A percentile compares a stretch with the other conserved stretches of the same genome.
These are phyloP conservation scores for Hanseniaspora sp. DNA, from an alignment of 1,139 yeast genomes.

Conservation along the genomic window DNA sequence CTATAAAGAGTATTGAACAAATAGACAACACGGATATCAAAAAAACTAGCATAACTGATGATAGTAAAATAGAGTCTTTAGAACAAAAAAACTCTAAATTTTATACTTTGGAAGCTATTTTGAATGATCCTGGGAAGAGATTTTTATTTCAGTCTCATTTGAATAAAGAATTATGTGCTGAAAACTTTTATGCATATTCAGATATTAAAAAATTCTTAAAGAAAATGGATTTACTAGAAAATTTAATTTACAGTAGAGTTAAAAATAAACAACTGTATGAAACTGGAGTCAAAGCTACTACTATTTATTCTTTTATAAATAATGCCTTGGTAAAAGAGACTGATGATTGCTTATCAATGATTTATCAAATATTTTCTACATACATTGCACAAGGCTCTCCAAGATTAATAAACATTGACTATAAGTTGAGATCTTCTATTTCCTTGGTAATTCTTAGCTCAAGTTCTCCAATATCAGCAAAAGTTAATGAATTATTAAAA, in stretches of 20 bases:
- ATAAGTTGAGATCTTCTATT: slow-evolving; percentile 41
- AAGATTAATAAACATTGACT: slow-evolving; percentile 60
- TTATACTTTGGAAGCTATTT: slow-evolving; percentile 35
- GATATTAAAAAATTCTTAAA: slow-evolving; percentile 41
- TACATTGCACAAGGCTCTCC: slow-evolving; percentile 64
- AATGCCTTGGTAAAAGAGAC: slow-evolving; percentile 37
- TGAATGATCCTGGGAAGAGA: slow-evolving; percentile 70
- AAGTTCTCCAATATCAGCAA: slow-evolving; percentile 20
- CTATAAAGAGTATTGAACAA: not conserved
- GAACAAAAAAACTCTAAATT: not conserved
- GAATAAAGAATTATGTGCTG: slow-evolving; percentile 55
- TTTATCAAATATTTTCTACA: slow-evolving; percentile 54
- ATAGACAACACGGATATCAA: slow-evolving; percentile 18
- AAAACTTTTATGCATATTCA: slow-evolving; percentile 60
- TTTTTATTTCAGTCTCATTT: slow-evolving; percentile 57
- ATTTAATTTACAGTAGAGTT: slow-evolving; percentile 25
- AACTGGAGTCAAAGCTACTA: slow-evolving; percentile 12
- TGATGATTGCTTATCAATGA: slow-evolving; percentile 44
- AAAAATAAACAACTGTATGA: slow-evolving; percentile 15
- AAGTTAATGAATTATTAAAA: not conserved
- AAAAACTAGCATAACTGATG: not conserved
- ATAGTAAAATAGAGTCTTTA: not conserved
- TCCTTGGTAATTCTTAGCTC: slow-evolving; percentile 37
- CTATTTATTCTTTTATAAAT: slow-evolving; percentile 21
- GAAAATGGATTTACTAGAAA: slow-evolving; percentile 32